Conservation (phyloP, 2,329 filamentous ascomycete genomes). For the Claviceps sp. region DNA sequence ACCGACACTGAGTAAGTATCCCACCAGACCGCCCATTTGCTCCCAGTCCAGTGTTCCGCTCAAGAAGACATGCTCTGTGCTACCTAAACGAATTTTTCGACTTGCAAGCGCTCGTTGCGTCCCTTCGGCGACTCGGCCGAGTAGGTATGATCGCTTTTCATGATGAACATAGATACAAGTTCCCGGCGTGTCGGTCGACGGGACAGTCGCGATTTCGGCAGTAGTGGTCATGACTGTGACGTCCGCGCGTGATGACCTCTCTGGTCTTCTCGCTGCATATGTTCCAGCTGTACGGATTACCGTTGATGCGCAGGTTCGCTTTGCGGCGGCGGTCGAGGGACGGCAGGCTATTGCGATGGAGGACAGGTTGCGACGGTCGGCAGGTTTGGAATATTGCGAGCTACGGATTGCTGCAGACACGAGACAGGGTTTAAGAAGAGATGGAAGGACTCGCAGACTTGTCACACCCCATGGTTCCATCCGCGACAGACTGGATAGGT, state of each 20-base stretch:
- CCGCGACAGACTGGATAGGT: background rate
- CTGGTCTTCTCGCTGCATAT: background rate
- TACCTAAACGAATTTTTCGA: constrained; percentile 49
- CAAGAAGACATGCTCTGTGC: constrained; percentile 67
- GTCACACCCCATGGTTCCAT: constrained; percentile 5
- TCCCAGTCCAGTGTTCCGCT: constrained; percentile 66
- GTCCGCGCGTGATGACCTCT: background rate
- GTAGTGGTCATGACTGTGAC: constrained; percentile 51
- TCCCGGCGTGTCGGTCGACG: constrained; percentile 78
- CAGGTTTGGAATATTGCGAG: background rate
- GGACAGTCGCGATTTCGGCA: constrained; percentile 65
- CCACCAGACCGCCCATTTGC: constrained; percentile 68
- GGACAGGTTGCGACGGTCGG: background rate
- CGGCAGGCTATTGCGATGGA: background rate
- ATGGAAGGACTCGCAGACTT: constrained; percentile 1
- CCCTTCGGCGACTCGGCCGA: constrained; percentile 74
- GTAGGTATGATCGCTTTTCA: constrained; percentile 69
- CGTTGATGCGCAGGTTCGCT: background rate
- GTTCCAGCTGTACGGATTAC: background rate
- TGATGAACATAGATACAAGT: constrained; percentile 67
- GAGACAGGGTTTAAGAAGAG: background rate
- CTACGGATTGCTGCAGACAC: background rate
- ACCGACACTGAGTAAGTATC: constrained; percentile 72
- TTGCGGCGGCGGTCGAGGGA: background rate
- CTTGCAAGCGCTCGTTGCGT: constrained; percentile 66